Evolutionary conservation across 257 asterid species (phyloP).

Genomic region (Haberlea rhodopensis): DNA sequence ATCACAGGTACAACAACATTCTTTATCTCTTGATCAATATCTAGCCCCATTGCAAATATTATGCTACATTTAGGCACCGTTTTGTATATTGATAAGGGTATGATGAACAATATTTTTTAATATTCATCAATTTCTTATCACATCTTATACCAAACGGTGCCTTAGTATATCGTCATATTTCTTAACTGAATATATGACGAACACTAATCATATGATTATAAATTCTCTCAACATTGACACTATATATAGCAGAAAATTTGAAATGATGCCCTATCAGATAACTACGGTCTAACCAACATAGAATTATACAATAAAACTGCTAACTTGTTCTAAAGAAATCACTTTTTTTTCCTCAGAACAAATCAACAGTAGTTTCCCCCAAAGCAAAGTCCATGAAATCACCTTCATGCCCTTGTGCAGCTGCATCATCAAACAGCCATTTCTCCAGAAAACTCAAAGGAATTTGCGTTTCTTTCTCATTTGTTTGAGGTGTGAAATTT

Average conservation of each 20-base stretch:
- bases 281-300: background rate
- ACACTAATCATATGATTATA: background rate
- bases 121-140: no score
- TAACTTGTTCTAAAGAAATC: slow-evolving; percentile 36
- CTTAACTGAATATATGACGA: background rate
- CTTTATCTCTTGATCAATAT: no score
- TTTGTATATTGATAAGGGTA: no score
- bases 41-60: background rate
- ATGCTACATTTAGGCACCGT: background rate
- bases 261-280: background rate
- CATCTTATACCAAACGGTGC: no score
- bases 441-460: slow-evolving; percentile 72
- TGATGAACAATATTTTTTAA: no score
- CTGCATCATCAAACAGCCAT: slow-evolving; percentile 75
- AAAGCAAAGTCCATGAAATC: slow-evolving; percentile 58
- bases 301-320: slow-evolving; percentile 26
- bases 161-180: no score
- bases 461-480: slow-evolving; percentile 35
- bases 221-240: background rate
- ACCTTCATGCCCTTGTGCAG: slow-evolving; percentile 55
- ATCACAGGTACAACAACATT: no score
- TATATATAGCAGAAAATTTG: background rate
- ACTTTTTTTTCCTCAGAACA: slow-evolving; percentile 48
- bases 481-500: slow-evolving; percentile 26
- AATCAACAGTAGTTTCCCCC: slow-evolving; percentile 68